Evolutionary conservation across 2,329 filamentous ascomycete species (phyloP), one percentile per base, ranked within the genome.

Genomic region (Calonectria leucothoes): DNA sequence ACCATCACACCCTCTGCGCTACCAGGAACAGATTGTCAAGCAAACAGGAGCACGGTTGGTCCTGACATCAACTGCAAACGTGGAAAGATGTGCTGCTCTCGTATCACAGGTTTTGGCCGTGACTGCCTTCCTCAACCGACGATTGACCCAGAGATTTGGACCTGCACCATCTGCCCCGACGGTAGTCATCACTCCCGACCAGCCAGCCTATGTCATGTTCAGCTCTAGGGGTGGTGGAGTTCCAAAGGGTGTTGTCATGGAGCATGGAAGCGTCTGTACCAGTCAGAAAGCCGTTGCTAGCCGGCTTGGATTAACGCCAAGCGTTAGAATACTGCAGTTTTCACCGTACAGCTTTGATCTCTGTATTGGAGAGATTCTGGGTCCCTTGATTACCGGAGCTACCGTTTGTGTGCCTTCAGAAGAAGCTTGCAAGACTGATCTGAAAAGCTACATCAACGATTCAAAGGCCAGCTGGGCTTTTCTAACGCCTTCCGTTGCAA

Each of bases 221-320:
- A 82, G 79, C 0, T 80, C 78, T 2, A 80, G 78, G 7, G 78
- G 73, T 17, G 81, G 78, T 0, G 81, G 78, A 3, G 71, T 57
- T 6, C 77, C 81, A 5, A 81, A 81, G 42, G 80, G 78, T 11
- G 71, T 77, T 15, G 64, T 76, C 5, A 66, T 81, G 27, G 68
- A 73, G 6, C 80, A 81, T 48, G 33, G 71, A 6, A 65, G 69
- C 20, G 66, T 79, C n/a, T 69, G 70, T 52, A 69, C 72, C 14
- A 70, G 72, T 29, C 71, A 67, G 35, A 61, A 68, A 5, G 59
- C 74, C 0, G 68, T 75, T 6, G 45, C 59, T 6, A 37, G 68
- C 3, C 37, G 51, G 4, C 59, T 74, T 12, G 35, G 69, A 12
- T 66, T 63, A 35, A 73, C 45, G 5, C 39, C 20, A 25, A 71